phyloP scores from a whole-genome alignment of 768 basidiomycete genomes.

The Xerocomellus intermedius region DNA sequence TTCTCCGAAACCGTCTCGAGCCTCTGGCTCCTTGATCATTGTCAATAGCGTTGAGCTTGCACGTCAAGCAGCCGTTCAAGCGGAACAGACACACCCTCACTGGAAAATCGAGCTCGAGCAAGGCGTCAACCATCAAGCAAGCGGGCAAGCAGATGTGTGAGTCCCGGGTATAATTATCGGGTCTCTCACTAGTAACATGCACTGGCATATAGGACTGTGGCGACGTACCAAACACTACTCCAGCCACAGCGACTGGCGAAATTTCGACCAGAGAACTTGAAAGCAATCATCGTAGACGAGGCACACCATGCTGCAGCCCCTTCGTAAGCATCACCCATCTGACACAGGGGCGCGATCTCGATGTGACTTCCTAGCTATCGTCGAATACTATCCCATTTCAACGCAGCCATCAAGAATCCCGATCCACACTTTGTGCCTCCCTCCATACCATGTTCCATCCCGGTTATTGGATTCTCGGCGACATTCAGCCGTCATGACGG shows the following conservation, averaged over 20 bases:
- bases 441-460: conserved; percentile 50
- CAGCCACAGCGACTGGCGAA: conserved; percentile 64
- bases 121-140: conserved; percentile 68
- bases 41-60: conserved; percentile 92
- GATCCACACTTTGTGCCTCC: conserved; percentile 42
- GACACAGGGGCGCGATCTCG: neutral
- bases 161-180: neutral
- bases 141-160: conserved; percentile 83
- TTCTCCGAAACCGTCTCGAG: conserved; percentile 42
- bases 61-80: conserved; percentile 77
- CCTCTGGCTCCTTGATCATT: conserved; percentile 69
- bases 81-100: conserved; percentile 59
- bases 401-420: conserved; percentile 59
- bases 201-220: conserved; percentile 71
- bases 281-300: conserved; percentile 86
- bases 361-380: conserved; percentile 57
- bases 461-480: conserved; percentile 92
- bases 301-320: conserved; percentile 94
- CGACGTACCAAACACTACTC: conserved; percentile 84
- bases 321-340: conserved; percentile 52
- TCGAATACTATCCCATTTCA: conserved; percentile 79
- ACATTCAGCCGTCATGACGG: conserved; percentile 94
- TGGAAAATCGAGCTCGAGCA: conserved; percentile 93
- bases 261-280: conserved; percentile 65
- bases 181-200: neutral